A percentile compares a stretch with the other conserved stretches of the same genome.
phyloP scores from a whole-genome alignment of 192 early-diverging fungal species.

The Umbelopsis vinacea region DNA sequence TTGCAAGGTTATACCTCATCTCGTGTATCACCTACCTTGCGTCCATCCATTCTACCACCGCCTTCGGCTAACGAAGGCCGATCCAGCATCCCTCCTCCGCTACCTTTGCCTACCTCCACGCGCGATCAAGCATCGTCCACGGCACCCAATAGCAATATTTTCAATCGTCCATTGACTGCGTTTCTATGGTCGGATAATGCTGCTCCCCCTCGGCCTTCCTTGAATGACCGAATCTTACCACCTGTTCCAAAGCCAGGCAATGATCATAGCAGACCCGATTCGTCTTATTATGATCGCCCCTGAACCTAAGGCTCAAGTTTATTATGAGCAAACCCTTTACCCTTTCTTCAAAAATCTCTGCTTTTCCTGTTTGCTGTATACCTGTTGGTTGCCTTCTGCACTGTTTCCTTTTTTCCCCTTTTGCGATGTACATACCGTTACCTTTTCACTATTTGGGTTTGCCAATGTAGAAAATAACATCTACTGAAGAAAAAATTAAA shows the following conservation, averaged over 20 bases:
- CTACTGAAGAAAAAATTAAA: slow-evolving; percentile 2
- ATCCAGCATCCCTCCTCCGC: slow-evolving; percentile 12
- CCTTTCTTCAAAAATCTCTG: background rate
- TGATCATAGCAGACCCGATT: slow-evolving; percentile 1
- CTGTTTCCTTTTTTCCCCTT: background rate
- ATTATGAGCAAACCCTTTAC: background rate
- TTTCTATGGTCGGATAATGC: slow-evolving; percentile 7
- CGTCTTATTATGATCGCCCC: background rate
- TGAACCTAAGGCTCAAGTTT: background rate
- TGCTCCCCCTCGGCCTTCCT: slow-evolving; percentile 9
- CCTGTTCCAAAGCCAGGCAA: background rate
- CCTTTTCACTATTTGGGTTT: background rate
- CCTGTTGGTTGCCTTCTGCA: background rate
- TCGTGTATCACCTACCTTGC: slow-evolving; percentile 13
- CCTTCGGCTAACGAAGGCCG: background rate
- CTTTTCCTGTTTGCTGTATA: background rate
- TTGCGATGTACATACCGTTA: slow-evolving; percentile 19
- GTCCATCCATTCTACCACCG: slow-evolving; percentile 9
- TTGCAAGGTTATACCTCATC: slow-evolving; percentile 15
- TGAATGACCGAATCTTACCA: slow-evolving; percentile 14
- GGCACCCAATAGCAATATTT: slow-evolving; percentile 10
- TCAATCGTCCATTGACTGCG: slow-evolving; percentile 12
- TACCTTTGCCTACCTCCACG: slow-evolving; percentile 5
- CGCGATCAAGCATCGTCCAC: background rate
- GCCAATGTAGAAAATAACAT: background rate